Evolutionary conservation across 148 eudicot genomes (phyloP).

Genomic region (Heliamphora exappendiculata): DNA sequence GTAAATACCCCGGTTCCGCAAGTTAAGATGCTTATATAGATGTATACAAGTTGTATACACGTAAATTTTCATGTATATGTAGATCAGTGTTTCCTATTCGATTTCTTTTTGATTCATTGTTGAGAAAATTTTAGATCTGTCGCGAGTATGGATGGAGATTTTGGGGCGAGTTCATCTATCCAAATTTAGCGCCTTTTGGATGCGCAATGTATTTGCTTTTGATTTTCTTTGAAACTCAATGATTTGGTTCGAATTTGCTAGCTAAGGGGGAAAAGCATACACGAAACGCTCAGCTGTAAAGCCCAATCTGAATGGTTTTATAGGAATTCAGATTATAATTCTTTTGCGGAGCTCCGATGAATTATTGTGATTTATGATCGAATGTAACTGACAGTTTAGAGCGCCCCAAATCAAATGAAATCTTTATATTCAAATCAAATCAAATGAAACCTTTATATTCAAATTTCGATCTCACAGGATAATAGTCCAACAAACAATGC

Average conservation of each 20-base stretch:
- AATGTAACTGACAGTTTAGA: not conserved
- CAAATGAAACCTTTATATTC: not conserved
- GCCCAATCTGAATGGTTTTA: not conserved
- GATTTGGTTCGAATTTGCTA: constrained; percentile 1
- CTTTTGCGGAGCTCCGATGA: not conserved
- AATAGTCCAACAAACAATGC: not conserved
- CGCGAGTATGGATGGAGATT: not conserved
- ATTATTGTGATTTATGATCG: not conserved
- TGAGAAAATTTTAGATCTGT: constrained; percentile 8
- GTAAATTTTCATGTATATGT: not conserved
- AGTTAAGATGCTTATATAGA: not conserved
- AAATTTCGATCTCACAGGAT: not conserved
- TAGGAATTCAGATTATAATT: not conserved
- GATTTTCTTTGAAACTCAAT: not conserved
- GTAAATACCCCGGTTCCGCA: not conserved
- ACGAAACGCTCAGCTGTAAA: not conserved
- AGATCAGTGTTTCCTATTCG: not conserved
- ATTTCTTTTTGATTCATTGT: not conserved
- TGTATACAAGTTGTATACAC: not conserved
- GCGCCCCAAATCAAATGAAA: not conserved
- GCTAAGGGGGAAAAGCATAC: not conserved
- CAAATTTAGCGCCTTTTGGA: not conserved
- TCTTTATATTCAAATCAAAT: not conserved
- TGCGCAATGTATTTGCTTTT: not conserved
- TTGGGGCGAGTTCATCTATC: not conserved